A percentile compares a stretch with the other conserved stretches of the same genome.
Conservation (phyloP, 1,284 basidiomycete genomes). For the Cutaneotrichosporon dermatis region DNA sequence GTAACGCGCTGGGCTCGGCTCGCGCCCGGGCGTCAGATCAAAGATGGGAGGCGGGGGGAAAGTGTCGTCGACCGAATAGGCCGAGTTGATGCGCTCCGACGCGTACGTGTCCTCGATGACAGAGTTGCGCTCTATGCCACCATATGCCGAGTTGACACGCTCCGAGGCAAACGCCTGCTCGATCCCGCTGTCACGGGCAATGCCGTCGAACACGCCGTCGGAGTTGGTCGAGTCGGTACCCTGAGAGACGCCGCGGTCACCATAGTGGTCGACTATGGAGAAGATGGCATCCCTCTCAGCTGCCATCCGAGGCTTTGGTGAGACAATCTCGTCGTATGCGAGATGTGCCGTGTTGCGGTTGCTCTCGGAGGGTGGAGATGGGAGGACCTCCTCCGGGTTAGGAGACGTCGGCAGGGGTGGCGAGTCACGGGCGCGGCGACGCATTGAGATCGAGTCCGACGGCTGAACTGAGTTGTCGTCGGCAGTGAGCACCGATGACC, state of each 20-base stretch:
- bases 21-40: conserved; percentile 53
- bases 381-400: not conserved
- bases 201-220: conserved; percentile 6
- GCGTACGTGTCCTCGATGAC: conserved; percentile 17
- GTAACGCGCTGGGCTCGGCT: conserved; percentile 66
- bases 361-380: not conserved
- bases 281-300: conserved; percentile 16
- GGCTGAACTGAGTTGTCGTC: conserved; percentile 16
- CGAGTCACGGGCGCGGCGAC: conserved; percentile 4
- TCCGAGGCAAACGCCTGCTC: conserved; percentile 15
- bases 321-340: conserved; percentile 14
- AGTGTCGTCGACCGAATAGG: conserved; percentile 13
- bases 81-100: conserved; percentile 13
- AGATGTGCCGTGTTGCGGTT: conserved; percentile 7
- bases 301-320: conserved; percentile 10
- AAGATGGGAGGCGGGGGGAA: conserved; percentile 43
- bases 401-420: not conserved
- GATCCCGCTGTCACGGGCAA: conserved; percentile 11
- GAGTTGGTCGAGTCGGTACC: not conserved
- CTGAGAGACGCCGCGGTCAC: not conserved
- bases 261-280: conserved; percentile 22
- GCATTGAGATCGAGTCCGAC: conserved; percentile 15
- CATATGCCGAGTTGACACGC: conserved; percentile 16
- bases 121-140: conserved; percentile 13
- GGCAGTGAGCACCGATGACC: not conserved